Conservation (phyloP, 2,329 filamentous ascomycete genomes). For the Leptosphaerulina australis region DNA sequence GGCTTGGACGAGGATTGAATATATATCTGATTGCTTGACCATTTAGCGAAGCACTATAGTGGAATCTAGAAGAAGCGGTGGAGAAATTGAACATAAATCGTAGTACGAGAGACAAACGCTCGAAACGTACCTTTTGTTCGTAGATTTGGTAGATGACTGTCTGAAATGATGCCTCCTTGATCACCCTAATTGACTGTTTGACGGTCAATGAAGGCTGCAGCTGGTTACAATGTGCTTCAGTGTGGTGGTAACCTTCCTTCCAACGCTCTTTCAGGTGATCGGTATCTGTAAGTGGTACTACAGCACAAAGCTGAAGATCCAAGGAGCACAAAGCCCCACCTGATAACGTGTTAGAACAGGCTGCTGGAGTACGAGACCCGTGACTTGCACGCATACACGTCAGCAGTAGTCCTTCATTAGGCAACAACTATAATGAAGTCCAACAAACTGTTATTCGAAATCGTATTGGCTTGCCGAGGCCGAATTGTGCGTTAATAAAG, state of each 20-base stretch:
- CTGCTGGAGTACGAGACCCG: background rate
- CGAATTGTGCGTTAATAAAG: constrained; percentile 3
- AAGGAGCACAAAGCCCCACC: too few species aligned
- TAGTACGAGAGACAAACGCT: background rate
- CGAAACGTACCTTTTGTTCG: background rate
- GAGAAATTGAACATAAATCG: background rate
- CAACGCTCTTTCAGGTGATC: background rate
- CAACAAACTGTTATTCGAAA: background rate
- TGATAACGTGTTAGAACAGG: background rate
- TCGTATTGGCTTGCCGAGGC: constrained; percentile 15
- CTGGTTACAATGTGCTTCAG: background rate
- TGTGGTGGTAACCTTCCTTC: background rate
- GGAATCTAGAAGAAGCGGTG: background rate
- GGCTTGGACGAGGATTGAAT: background rate
- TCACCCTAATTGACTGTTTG: background rate
- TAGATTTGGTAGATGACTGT: background rate
- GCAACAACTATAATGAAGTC: background rate
- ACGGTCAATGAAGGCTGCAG: background rate
- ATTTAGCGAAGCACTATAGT: background rate
- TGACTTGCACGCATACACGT: constrained; percentile 7
- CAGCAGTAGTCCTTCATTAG: constrained; percentile 8
- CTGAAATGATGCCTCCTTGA: background rate
- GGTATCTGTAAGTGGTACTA: background rate
- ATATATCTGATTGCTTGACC: background rate
- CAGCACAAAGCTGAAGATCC: background rate